A percentile compares a stretch with the other conserved stretches of the same genome.
Conservation (phyloP, 2,329 filamentous ascomycete species). For the Sclerotinia minor region DNA sequence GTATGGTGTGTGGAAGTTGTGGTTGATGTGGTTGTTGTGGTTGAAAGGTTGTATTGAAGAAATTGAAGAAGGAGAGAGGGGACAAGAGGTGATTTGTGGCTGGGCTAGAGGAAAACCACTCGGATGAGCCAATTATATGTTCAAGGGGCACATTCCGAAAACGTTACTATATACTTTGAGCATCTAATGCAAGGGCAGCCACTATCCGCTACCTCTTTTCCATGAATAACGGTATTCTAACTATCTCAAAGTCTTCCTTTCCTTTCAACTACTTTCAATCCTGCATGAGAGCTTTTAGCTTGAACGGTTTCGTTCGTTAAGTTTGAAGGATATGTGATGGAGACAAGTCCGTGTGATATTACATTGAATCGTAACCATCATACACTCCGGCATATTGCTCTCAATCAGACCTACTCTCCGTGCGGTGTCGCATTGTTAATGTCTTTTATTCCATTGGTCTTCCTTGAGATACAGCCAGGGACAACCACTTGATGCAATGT, state of each 20-base stretch:
- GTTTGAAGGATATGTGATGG: background rate
- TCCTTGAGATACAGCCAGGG: slow-evolving; percentile 5
- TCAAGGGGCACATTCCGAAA: slow-evolving; percentile 22
- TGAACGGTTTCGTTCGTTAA: background rate
- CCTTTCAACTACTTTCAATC: background rate
- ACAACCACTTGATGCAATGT: background rate
- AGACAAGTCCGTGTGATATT: slow-evolving; percentile 17
- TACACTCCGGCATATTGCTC: background rate
- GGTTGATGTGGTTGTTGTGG: background rate
- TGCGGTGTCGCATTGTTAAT: background rate
- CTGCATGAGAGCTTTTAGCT: background rate
- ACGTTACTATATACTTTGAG: background rate
- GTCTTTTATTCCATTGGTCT: slow-evolving; percentile 4
- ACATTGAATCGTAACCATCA: background rate
- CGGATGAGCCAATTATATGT: slow-evolving; percentile 14
- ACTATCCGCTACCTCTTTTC: background rate
- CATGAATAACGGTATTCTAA: background rate
- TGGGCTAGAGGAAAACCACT: slow-evolving; percentile 16
- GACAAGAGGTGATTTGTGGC: slow-evolving; percentile 21
- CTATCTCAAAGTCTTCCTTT: background rate
- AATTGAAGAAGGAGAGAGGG: slow-evolving; percentile 9
- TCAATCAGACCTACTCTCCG: background rate
- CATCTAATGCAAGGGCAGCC: slow-evolving; percentile 9
- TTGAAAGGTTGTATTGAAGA: slow-evolving; percentile 11
- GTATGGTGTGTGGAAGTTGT: slow-evolving; percentile 2